These are phyloP conservation scores for Castanea crenata DNA, from an alignment of 306 rosid genomes.

Conservation along the genomic window DNA sequence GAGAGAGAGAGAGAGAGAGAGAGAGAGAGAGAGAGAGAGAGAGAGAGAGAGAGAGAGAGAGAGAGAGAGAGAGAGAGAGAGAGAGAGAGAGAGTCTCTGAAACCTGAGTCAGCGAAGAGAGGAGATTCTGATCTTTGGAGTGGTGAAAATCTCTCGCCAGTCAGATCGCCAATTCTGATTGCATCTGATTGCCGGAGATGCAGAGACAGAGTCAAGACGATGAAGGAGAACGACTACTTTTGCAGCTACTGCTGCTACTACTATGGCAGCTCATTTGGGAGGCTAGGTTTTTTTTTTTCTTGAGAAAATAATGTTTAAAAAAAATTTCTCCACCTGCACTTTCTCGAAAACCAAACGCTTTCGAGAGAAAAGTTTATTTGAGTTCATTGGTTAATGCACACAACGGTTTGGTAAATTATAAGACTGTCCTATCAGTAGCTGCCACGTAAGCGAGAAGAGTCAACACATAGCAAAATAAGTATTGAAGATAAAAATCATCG, in stretches of 20 bases:
- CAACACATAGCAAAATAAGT: no score
- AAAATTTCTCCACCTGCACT: conserved; percentile 16
- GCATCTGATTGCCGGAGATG: conserved; percentile 1
- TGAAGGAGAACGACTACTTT: neutral
- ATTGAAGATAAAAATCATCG: no score
- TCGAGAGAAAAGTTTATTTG: conserved; percentile 11
- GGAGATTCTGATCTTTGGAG: neutral
- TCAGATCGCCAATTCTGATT: conserved; percentile 20
- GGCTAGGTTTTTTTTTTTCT: conserved; percentile 12
- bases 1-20: no score
- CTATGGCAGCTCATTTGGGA: neutral
- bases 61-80: no score
- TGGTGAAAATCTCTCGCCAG: neutral
- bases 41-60: no score
- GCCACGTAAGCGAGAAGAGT: neutral
- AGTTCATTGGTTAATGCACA: neutral
- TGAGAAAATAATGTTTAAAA: conserved; percentile 10
- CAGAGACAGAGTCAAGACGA: conserved; percentile 20
- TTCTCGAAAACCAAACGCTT: conserved; percentile 36
- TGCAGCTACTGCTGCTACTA: neutral
- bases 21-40: no score
- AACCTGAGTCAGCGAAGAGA: neutral
- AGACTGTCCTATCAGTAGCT: neutral
- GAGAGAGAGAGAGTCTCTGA: neutral
- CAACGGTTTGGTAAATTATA: neutral